Evolutionary conservation across 345 rosid species (phyloP).

Genomic region (Hypericum perforatum): DNA sequence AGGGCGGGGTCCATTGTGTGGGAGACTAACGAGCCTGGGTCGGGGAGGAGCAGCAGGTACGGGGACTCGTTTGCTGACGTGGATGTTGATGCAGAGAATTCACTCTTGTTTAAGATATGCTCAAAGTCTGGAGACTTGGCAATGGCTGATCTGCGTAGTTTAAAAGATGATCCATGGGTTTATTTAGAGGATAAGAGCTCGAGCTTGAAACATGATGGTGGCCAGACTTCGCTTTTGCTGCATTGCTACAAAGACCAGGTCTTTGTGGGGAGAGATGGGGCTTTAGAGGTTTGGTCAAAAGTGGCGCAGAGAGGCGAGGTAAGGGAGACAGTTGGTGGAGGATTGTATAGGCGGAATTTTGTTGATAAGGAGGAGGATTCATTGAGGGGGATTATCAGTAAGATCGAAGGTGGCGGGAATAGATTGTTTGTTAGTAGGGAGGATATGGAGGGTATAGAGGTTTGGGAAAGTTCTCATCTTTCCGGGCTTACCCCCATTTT

Average conservation of each 20-base stretch:
- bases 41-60: conserved; percentile 77
- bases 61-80: conserved; percentile 85
- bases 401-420: conserved; percentile 72
- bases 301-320: conserved; percentile 16
- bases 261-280: conserved; percentile 65
- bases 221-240: conserved; percentile 26
- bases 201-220: conserved; percentile 24
- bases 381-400: conserved; percentile 53
- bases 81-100: conserved; percentile 47
- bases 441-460: conserved; percentile 69
- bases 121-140: conserved; percentile 83
- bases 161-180: conserved; percentile 81
- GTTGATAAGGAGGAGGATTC: conserved; percentile 61
- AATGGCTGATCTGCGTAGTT: conserved; percentile 66
- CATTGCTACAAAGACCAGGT: conserved; percentile 71
- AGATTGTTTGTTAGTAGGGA: conserved; percentile 72
- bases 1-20: conserved; percentile 50
- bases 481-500: conserved; percentile 24
- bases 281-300: conserved; percentile 79
- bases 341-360: conserved; percentile 49
- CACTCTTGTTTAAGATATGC: conserved; percentile 60
- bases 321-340: conserved; percentile 15
- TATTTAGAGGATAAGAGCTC: conserved; percentile 60
- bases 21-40: conserved; percentile 92
- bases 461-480: conserved; percentile 62